These are phyloP conservation scores for Calonectria honghensis DNA, from an alignment of 2,329 filamentous ascomycete species.

Conservation along the genomic window DNA sequence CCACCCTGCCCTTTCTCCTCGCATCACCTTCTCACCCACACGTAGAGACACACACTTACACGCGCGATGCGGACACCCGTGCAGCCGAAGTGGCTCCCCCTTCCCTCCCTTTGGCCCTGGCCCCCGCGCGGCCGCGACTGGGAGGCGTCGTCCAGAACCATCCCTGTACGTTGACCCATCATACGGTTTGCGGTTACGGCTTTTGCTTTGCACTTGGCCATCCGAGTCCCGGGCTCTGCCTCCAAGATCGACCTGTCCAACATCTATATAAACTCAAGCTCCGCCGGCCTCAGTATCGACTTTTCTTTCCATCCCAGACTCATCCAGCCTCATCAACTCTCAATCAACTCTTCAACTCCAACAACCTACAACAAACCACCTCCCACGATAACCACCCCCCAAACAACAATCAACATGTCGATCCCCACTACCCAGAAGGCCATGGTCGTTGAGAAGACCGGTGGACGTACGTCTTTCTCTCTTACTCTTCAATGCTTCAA, in stretches of 20 bases:
- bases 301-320: slow-evolving; percentile 52
- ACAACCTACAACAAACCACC: slow-evolving; percentile 49
- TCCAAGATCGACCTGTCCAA: slow-evolving; percentile 46
- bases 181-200: slow-evolving; percentile 51
- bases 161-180: slow-evolving; percentile 52
- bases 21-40: slow-evolving; percentile 12
- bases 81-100: slow-evolving; percentile 54
- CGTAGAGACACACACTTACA: slow-evolving; percentile 36
- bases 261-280: slow-evolving; percentile 56
- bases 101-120: slow-evolving; percentile 47
- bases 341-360: slow-evolving; percentile 49
- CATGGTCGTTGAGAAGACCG: slow-evolving; percentile 89
- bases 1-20: slow-evolving; percentile 32
- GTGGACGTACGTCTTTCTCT: slow-evolving; percentile 73
- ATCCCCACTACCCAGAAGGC: slow-evolving; percentile 93
- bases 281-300: slow-evolving; percentile 46
- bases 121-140: slow-evolving; percentile 51
- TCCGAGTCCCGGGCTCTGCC: slow-evolving; percentile 47
- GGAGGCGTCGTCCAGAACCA: slow-evolving; percentile 51
- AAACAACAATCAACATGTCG: slow-evolving; percentile 60
- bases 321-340: slow-evolving; percentile 53
- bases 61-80: slow-evolving; percentile 54
- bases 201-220: slow-evolving; percentile 35
- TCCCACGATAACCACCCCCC: slow-evolving; percentile 44
- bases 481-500: slow-evolving; percentile 26